Evolutionary conservation across 2,329 filamentous ascomycete species (phyloP).

Genomic region (Sporothrix inflata): DNA sequence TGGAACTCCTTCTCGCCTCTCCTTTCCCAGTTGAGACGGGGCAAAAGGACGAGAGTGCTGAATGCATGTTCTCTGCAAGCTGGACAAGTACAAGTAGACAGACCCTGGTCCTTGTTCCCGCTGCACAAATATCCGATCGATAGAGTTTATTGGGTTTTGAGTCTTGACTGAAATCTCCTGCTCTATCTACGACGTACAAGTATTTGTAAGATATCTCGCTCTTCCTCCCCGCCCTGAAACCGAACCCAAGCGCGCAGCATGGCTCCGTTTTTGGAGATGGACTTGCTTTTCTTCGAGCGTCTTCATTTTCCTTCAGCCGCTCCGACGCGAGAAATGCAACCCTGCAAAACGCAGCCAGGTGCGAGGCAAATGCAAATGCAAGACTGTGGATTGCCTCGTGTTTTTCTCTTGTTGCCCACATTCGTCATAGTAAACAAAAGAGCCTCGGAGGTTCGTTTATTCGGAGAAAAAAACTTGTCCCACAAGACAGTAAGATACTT

Average conservation of each 20-base stretch:
- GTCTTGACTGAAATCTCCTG: too few species aligned
- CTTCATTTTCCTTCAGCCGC: slow-evolving; percentile 4
- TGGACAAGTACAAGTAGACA: neutral
- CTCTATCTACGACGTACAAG: too few species aligned
- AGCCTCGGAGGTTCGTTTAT: neutral
- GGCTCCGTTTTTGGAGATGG: slow-evolving; percentile 7
- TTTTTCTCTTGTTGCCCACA: neutral
- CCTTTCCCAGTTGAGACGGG: neutral
- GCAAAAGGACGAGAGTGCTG: neutral
- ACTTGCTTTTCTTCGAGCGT: neutral
- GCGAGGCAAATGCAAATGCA: neutral
- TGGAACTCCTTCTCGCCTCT: slow-evolving; percentile 10
- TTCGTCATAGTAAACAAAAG: neutral
- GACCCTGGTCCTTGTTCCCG: neutral
- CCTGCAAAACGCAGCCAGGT: neutral
- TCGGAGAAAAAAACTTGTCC: neutral
- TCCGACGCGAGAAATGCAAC: slow-evolving; percentile 17
- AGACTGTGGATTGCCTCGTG: neutral
- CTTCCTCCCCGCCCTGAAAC: neutral
- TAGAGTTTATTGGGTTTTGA: neutral
- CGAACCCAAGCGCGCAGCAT: slow-evolving; percentile 13
- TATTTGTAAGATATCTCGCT: neutral
- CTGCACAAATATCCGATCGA: slow-evolving; percentile 20
- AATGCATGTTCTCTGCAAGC: neutral
- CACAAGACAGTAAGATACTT: neutral